These are phyloP conservation scores for Sungouiella blattae DNA, from an alignment of 805 yeast species.

Conservation along the genomic window DNA sequence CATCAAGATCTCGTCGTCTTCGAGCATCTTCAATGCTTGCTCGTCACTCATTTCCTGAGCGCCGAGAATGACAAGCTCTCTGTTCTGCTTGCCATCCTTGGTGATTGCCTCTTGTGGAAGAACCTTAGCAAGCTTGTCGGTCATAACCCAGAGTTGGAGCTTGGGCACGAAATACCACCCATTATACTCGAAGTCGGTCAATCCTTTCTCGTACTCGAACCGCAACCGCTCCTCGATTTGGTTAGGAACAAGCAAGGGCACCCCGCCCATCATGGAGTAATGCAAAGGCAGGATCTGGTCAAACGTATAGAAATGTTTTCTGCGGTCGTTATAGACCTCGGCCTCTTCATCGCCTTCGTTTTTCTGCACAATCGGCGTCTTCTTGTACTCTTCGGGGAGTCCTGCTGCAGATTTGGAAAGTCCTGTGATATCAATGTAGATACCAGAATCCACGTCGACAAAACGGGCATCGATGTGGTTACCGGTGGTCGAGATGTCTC, in stretches of 20 bases:
- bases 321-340: constrained; percentile 16
- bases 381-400: constrained; percentile 11
- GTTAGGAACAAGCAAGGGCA: constrained; percentile 15
- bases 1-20: constrained; percentile 17
- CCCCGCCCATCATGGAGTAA: constrained; percentile 17
- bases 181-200: constrained; percentile 6
- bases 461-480: constrained; percentile 16
- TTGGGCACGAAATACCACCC: constrained; percentile 16
- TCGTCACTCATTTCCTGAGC: constrained; percentile 24
- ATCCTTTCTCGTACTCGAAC: constrained; percentile 18
- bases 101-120: constrained; percentile 9
- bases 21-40: constrained; percentile 18
- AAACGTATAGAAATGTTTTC: constrained; percentile 16
- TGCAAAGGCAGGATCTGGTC: constrained; percentile 17
- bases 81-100: background rate
- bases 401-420: constrained; percentile 10
- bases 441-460: constrained; percentile 14
- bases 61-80: constrained; percentile 12
- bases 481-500: constrained; percentile 11
- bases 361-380: constrained; percentile 10
- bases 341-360: constrained; percentile 6
- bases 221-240: constrained; percentile 14
- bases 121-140: constrained; percentile 7
- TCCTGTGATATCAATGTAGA: constrained; percentile 17
- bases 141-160: constrained; percentile 18